Conservation (phyloP, 192 early-diverging fungal genomes). For the Backusella psychrophila region DNA sequence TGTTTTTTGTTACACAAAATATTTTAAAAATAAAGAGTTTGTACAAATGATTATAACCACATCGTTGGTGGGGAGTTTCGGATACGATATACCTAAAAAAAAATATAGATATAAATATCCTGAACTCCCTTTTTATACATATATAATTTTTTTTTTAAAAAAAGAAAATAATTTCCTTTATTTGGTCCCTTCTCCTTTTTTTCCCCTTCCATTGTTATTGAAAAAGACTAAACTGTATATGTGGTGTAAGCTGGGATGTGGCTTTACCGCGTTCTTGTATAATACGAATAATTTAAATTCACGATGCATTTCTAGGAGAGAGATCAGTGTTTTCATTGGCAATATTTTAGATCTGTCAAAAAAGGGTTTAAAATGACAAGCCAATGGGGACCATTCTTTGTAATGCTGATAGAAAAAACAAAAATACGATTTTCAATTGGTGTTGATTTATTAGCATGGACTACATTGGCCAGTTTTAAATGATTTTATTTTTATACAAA, state of each 20-base stretch:
- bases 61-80: background rate
- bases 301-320: background rate
- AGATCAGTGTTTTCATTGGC: background rate
- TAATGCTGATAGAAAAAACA: background rate
- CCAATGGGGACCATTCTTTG: background rate
- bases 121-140: background rate
- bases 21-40: conserved; percentile 1
- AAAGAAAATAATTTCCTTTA: too few species aligned
- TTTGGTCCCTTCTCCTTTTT: background rate
- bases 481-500: too few species aligned
- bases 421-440: too few species aligned
- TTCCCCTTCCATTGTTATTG: background rate
- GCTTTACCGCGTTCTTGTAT: too few species aligned
- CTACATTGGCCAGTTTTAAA: too few species aligned
- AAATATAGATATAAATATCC: background rate
- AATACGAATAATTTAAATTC: too few species aligned
- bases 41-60: background rate
- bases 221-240: background rate
- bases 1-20: background rate
- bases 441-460: too few species aligned
- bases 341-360: background rate
- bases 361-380: background rate
- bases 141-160: too few species aligned
- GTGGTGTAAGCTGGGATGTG: too few species aligned
- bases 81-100: background rate